Evolutionary conservation across 345 rosid species (phyloP), one percentile per base, ranked within the genome.

Genomic region (Gynandropsis gynandra): DNA sequence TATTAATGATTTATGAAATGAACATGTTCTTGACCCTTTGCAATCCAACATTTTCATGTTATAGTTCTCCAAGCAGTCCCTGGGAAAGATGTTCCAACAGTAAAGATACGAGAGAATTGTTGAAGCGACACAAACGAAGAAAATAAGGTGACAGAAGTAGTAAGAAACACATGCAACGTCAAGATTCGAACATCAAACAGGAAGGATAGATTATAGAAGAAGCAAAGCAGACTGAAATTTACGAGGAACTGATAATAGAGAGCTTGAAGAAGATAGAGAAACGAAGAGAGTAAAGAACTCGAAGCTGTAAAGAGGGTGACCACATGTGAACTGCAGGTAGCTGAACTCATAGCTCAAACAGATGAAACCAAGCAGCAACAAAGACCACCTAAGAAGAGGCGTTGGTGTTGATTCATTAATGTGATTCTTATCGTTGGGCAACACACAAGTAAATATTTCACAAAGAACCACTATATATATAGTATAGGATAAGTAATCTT

Each of bases 211-310:
- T 74, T 32, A 15, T 59, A 14, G 74, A 69, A 64, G 80, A 70
- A 42, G 69, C 50, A 38, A 51, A 41, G 44, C 32, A 6, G 27
- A 29, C 15, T 34, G 69, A 40, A 57, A 64, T 65, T 48, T 78
- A 75, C 27, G 58, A 71, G 1, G 61, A 71, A 12, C 56, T 50
- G 29, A 66, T 80, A 80, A n/a, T n/a, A n/a, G n/a, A n/a, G n/a
- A n/a, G n/a, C n/a, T n/a, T n/a, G n/a, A n/a, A n/a, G n/a, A n/a
- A 75, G 71, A 79, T 86, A 81, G 81, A 79, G 65, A 82, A 68
- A 66, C 66, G 84, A 41, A 72, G 78, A 64, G 77, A 75, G 70
- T 59, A 75, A 77, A 61, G 72, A 70, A 43, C 52, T 70, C 4
- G 39, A 57, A 8, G 5, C 64, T 29, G 58, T 37, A 42, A 65